Percentiles rank a stretch among this genome's conserved stretches.
phyloP scores from a whole-genome alignment of 306 rosid species.

The Nissolia schottii region DNA sequence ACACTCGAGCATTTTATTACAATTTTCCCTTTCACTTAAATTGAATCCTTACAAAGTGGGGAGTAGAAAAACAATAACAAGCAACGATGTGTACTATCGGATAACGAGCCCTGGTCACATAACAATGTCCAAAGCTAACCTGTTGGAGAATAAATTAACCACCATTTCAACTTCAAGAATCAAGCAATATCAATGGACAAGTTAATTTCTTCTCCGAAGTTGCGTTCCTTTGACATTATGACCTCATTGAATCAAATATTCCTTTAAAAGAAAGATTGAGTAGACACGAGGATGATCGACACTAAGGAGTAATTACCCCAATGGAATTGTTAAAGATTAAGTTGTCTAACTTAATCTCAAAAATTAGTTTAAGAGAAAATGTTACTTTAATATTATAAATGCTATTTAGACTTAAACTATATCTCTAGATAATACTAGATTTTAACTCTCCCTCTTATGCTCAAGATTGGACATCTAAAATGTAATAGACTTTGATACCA shows the following conservation, averaged over 20 bases:
- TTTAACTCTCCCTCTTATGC: too few species aligned
- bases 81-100: neutral
- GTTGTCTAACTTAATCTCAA: too few species aligned
- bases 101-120: neutral
- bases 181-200: neutral
- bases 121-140: neutral
- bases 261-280: neutral
- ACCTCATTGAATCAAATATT: conserved; percentile 7
- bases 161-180: conserved; percentile 1
- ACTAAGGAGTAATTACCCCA: too few species aligned
- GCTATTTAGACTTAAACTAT: too few species aligned
- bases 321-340: too few species aligned
- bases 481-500: too few species aligned
- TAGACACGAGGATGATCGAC: too few species aligned
- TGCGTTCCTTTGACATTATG: neutral
- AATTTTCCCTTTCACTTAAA: neutral
- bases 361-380: too few species aligned
- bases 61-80: neutral
- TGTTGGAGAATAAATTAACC: neutral
- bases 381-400: too few species aligned
- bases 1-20: too few species aligned
- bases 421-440: too few species aligned
- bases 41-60: neutral
- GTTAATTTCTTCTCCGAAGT: conserved; percentile 29
- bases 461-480: too few species aligned